Evolutionary conservation across 176 grass and related monocot species (phyloP), one percentile per base, ranked within the genome.

Genomic region (Cymbopogon citratus): DNA sequence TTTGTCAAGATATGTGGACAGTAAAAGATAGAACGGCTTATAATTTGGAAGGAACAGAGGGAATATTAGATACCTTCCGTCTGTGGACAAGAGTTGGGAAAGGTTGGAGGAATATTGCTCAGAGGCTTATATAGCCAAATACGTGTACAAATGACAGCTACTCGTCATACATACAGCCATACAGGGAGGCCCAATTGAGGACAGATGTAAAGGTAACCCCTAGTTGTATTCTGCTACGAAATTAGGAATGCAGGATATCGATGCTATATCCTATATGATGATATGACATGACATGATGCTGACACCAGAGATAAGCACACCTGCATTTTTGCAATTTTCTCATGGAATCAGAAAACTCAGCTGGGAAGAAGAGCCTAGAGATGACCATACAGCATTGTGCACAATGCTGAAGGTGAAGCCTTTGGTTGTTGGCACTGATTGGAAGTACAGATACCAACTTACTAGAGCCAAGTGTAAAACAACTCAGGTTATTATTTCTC

Each of bases 201-300:
- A 76, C 69, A 69, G 52, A 40, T 67, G 63, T 81, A 84, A 64
- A 81, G 71, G 13, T 71, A 71, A 70, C 15, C 38, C 21, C 28
- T 23, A 69, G 28, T 18, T 56, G 71, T 69, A 81, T 54, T 81
- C 43, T 68, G 41, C 44, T 36, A 21, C 63, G 43, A 65, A 76
- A 77, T 77, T 81, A 35, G 65, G 68, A 54, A 72, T 78, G 34
- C 0, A 73, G 41, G 48, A 78, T n/a, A n/a, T n/a, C n/a, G n/a
- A n/a, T 78, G 36, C 51, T 62, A 35, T n/a, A n/a, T n/a, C n/a
- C n/a, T n/a, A n/a, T 61, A 34, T 9, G 84, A 86, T 56, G 57
- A 38, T 79, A 48, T n/a, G 65, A 75, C 69, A 71, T 76, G 77
- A 70, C 71, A 57, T 69, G 77, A 81, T 85, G 72, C 43, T 71